Evolutionary conservation across 2,329 filamentous ascomycete genomes (phyloP), one percentile per base, ranked within the genome.

Genomic region (Neonectria sp.): DNA sequence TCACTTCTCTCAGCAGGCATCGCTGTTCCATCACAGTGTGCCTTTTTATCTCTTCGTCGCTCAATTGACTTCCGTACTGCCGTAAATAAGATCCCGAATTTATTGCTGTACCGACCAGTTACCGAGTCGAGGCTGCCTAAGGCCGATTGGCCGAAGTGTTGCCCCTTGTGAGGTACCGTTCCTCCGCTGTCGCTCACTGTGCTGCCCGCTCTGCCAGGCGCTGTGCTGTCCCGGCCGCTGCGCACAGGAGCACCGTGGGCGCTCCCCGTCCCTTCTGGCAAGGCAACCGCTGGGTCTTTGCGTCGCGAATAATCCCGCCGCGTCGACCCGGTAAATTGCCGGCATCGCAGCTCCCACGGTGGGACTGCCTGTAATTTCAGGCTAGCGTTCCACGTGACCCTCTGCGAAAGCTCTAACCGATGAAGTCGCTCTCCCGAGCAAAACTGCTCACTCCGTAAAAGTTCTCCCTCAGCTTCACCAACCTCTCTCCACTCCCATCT

Each of bases 401-500:
- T 21, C 51, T 57, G 71, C 75, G 77, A 82, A 83, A 83, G 81
- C 81, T 83, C 81, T 82, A 81, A 78, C 81, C 79, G 80, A 82
- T 78, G 76, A 82, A 81, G 80, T 80, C 75, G 79, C 77, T 75
- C 75, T 81, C 77, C 80, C 80, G 79, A 82, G 81, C 82, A 84
- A 83, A 83, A 82, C 82, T 84, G 82, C 82, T 84, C 82, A 82
- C 76, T 81, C 81, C 80, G 80, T 81, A 82, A 83, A 81, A 83
- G 80, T 83, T 84, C 82, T 84, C 81, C 81, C 81, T 81, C 82
- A 82, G 80, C 77, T 79, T 81, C 81, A 82, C 82, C 79, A 84
- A 86, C 85, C 83, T 83, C 83, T 85, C 86, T 87, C 86, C 87
- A 86, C 86, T 84, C 85, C 80, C 83, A 86, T 88, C 82, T 83